These are phyloP conservation scores for Catunica adiposa DNA, from an alignment of 2,329 filamentous ascomycete genomes.

Conservation along the genomic window DNA sequence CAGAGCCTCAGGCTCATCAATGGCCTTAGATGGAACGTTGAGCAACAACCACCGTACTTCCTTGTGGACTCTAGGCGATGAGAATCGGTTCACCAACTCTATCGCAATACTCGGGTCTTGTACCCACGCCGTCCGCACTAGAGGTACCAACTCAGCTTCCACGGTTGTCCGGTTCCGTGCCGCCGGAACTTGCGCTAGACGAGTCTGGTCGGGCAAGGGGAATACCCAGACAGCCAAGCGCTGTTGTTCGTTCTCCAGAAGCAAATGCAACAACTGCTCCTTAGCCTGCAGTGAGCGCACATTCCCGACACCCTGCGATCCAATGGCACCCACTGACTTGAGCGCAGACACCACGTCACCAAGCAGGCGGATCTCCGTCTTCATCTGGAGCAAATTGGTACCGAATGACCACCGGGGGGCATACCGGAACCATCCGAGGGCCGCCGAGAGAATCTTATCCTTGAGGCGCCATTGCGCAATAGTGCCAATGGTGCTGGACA, in stretches of 20 bases:
- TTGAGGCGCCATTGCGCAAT: conserved; percentile 66
- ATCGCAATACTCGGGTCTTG: conserved; percentile 79
- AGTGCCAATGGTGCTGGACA: conserved; percentile 48
- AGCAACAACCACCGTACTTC: conserved; percentile 69
- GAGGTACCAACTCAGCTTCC: conserved; percentile 38
- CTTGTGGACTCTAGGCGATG: conserved; percentile 51
- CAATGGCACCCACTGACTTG: conserved; percentile 45
- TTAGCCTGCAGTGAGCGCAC: conserved; percentile 57
- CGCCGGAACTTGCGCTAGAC: conserved; percentile 18
- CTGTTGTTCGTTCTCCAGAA: conserved; percentile 71
- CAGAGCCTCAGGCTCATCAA: conserved; percentile 67
- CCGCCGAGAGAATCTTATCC: conserved; percentile 74
- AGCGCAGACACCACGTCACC: conserved; percentile 56
- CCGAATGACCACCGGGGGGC: conserved; percentile 87
- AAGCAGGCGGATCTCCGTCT: conserved; percentile 74
- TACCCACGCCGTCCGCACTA: conserved; percentile 71
- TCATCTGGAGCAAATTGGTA: conserved; percentile 81
- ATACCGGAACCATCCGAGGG: conserved; percentile 72
- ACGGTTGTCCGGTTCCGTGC: conserved; percentile 16
- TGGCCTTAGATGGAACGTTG: conserved; percentile 67
- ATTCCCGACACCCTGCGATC: conserved; percentile 32
- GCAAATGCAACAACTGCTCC: conserved; percentile 62
- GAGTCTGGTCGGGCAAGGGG: conserved; percentile 44
- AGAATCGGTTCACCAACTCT: conserved; percentile 65
- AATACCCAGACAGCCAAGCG: conserved; percentile 80